Conservation (phyloP, 257 asterid genomes). For the Penstemon davidsonii region DNA sequence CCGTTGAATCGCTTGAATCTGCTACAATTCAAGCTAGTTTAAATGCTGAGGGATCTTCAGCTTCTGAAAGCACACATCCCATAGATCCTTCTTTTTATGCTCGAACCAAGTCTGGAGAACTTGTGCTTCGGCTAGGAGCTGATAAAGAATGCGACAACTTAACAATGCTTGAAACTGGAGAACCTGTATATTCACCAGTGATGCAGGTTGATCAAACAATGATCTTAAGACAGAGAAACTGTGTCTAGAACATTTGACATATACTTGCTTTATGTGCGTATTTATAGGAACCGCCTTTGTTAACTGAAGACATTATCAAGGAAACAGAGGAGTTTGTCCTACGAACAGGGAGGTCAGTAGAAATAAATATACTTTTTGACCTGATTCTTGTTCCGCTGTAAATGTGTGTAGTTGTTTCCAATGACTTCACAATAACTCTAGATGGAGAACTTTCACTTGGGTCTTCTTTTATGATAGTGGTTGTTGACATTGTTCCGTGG, state of each 20-base stretch:
- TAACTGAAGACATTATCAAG: slow-evolving; percentile 93
- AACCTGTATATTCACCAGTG: slow-evolving; percentile 84
- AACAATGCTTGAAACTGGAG: slow-evolving; percentile 93
- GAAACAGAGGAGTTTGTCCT: slow-evolving; percentile 98
- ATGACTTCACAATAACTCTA: background rate
- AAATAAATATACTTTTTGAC: slow-evolving; percentile 15
- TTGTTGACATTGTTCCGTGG: slow-evolving; percentile 15
- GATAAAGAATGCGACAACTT: slow-evolving; percentile 63
- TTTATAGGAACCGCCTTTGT: slow-evolving; percentile 82
- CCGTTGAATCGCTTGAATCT: slow-evolving; percentile 75
- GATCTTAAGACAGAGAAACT: slow-evolving; percentile 24
- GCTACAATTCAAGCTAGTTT: slow-evolving; percentile 51
- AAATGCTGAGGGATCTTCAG: slow-evolving; percentile 37
- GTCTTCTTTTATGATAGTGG: background rate
- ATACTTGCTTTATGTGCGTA: slow-evolving; percentile 31
- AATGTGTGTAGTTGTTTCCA: slow-evolving; percentile 16
- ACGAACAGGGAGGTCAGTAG: slow-evolving; percentile 91
- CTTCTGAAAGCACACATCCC: slow-evolving; percentile 49
- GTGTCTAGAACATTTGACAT: slow-evolving; percentile 22
- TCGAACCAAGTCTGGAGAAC: slow-evolving; percentile 69
- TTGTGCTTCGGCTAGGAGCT: slow-evolving; percentile 86
- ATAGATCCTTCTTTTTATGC: slow-evolving; percentile 55
- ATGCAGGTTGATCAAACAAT: slow-evolving; percentile 66
- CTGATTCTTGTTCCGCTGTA: slow-evolving; percentile 12
- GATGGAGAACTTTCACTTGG: background rate